These are phyloP conservation scores for Chalciporus piperatus DNA, from an alignment of 768 basidiomycete genomes.

Conservation along the genomic window DNA sequence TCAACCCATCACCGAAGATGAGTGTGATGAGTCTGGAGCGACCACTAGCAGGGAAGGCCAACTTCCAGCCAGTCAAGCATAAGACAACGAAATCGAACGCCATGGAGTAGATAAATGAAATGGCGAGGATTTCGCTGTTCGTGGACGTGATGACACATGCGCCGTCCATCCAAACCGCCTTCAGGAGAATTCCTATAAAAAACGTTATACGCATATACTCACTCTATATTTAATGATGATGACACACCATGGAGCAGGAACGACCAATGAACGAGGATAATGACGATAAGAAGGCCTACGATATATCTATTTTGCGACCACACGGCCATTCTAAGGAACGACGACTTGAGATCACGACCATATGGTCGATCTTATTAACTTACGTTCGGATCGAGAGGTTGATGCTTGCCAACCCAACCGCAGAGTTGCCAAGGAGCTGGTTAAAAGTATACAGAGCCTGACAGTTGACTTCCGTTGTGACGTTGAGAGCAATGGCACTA, in stretches of 20 bases:
- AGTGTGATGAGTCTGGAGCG: conserved; percentile 58
- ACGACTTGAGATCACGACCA: neutral
- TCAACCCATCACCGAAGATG: conserved; percentile 70
- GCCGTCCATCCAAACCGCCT: conserved; percentile 50
- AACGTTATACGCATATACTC: neutral
- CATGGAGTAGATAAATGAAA: conserved; percentile 75
- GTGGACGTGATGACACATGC: conserved; percentile 61
- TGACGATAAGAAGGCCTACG: conserved; percentile 45
- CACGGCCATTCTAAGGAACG: conserved; percentile 55
- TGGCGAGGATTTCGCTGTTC: conserved; percentile 56
- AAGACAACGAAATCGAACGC: conserved; percentile 65
- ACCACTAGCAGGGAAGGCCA: conserved; percentile 44
- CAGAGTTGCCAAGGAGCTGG: conserved; percentile 60
- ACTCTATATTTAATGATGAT: neutral
- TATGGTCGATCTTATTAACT: conserved; percentile 18
- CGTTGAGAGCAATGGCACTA: conserved; percentile 58
- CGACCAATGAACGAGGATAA: conserved; percentile 73
- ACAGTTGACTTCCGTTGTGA: conserved; percentile 58
- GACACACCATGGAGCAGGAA: conserved; percentile 59
- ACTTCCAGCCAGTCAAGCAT: conserved; percentile 58
- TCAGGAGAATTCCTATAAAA: conserved; percentile 51
- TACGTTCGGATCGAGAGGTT: conserved; percentile 70
- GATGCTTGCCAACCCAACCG: conserved; percentile 68
- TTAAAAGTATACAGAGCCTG: conserved; percentile 70
- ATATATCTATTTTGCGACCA: conserved; percentile 62